phyloP scores from a whole-genome alignment of 495 filamentous ascomycete genomes.

The Patellaria atrata region DNA sequence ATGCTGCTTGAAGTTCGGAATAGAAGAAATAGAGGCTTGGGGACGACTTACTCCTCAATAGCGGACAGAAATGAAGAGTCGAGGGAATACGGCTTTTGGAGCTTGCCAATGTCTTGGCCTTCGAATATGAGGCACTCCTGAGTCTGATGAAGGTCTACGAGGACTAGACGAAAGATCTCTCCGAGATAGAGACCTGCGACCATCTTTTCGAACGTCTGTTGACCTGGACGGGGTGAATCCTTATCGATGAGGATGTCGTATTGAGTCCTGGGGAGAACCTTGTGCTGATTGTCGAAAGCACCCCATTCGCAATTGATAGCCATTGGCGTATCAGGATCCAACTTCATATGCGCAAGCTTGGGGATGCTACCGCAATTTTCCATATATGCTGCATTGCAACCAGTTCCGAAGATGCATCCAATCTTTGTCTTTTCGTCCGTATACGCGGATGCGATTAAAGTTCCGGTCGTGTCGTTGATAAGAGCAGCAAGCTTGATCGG shows the following conservation, averaged over 20 bases:
- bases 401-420: constrained; percentile 96
- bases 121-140: constrained; percentile 65
- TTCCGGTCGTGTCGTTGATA: constrained; percentile 97
- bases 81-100: constrained; percentile 70
- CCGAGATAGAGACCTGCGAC: constrained; percentile 91
- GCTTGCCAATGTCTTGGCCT: constrained; percentile 60
- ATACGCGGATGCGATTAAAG: constrained; percentile 95
- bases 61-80: constrained; percentile 92
- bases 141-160: constrained; percentile 72
- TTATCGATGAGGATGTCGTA: constrained; percentile 80
- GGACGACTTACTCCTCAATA: constrained; percentile 59
- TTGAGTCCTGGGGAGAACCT: constrained; percentile 76
- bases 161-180: constrained; percentile 82
- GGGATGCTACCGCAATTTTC: constrained; percentile 81
- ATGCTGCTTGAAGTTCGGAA: not conserved
- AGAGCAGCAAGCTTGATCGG: constrained; percentile 88
- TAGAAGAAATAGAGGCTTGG: too few relatives aligned
- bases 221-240: constrained; percentile 83
- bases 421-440: constrained; percentile 85
- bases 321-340: constrained; percentile 80
- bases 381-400: constrained; percentile 98
- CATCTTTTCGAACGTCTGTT: constrained; percentile 98
- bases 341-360: constrained; percentile 84
- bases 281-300: constrained; percentile 94
- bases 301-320: constrained; percentile 99